Evolutionary conservation across 1,139 yeast genomes (phyloP).

Genomic region (Debaryomycetaceae sp.): DNA sequence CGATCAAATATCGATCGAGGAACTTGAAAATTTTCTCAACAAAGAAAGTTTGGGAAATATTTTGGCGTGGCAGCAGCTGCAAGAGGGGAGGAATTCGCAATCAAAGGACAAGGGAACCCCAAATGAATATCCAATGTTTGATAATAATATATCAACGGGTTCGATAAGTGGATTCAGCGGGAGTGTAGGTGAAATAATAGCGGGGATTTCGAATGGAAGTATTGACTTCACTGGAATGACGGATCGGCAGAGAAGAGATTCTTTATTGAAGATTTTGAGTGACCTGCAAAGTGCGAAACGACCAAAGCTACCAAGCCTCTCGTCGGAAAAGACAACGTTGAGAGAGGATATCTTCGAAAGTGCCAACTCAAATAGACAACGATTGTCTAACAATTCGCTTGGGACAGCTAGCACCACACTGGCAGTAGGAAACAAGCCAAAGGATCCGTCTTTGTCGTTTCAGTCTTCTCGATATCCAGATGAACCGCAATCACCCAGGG

Average conservation of each 20-base stretch:
- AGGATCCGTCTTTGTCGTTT: constrained; percentile 37
- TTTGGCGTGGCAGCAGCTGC: constrained; percentile 25
- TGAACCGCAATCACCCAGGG: constrained; percentile 43
- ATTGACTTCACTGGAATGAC: constrained; percentile 42
- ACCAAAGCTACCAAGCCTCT: constrained; percentile 10
- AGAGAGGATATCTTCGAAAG: constrained; percentile 45
- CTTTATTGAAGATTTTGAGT: constrained; percentile 35
- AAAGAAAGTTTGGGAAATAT: constrained; percentile 40
- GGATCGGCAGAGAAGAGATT: constrained; percentile 41
- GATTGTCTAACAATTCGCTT: background rate
- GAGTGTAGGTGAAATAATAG: constrained; percentile 34
- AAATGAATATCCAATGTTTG: constrained; percentile 27
- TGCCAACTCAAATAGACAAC: background rate
- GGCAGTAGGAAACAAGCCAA: constrained; percentile 18
- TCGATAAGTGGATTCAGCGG: constrained; percentile 32
- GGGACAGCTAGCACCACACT: constrained; percentile 3
- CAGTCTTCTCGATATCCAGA: constrained; percentile 31
- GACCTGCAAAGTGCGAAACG: constrained; percentile 23
- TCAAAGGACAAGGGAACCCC: constrained; percentile 22
- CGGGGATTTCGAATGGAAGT: constrained; percentile 37
- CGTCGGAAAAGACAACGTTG: constrained; percentile 18
- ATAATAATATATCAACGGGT: constrained; percentile 19
- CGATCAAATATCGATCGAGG: constrained; percentile 31
- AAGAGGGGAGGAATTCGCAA: constrained; percentile 9
- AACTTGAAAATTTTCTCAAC: constrained; percentile 41